Evolutionary conservation across 495 filamentous ascomycete genomes (phyloP), one percentile per base, ranked within the genome.

Genomic region (Pseudevernia furfuracea): DNA sequence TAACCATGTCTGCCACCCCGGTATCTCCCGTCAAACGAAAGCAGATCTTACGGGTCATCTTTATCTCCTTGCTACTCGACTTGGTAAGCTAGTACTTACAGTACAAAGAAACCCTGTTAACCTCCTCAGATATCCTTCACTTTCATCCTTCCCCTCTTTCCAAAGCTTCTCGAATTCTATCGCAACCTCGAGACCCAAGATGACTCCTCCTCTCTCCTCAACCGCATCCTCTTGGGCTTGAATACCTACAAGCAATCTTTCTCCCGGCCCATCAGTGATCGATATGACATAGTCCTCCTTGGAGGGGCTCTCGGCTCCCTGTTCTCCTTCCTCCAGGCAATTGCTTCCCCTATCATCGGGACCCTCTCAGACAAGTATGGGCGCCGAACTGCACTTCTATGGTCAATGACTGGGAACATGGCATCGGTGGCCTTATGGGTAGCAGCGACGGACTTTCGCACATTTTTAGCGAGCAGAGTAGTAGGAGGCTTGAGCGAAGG

Each of bases 121-220:
- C 60, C 67, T 28, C 17, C 49, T 19, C 65, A 91, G 88, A 87
- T 91, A 67, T 91, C 89, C 41, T 92, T 92, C 74, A 97, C 95
- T n/a, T 94, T 97, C 76, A 97, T 97, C 76, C 88, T 98, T 8
- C 94, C 94, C 1, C 85, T 98, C 52, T 98, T 96, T 73, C 94
- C 94, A 6, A 90, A 89, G 25, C 86, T 98, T 23, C 85, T 98
- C 73, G 85, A 92, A 71, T 97, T 97, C 82, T 99, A 99, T 79
- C 89, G 91, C 73, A 83, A 86, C 66, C 72, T 79, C 46, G 88
- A 91, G 69, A 78, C 78, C 34, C 73, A 82, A 19, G 71, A 80
- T 61, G 79, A 84, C 62, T 82, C 81, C 59, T 78, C 80, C 61
- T 82, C 91, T 1, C 73, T 95, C 48, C 85, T 99, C 38, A 86